Evolutionary conservation across 495 filamentous ascomycete species (phyloP).

Genomic region (Jackrogersella minutella): DNA sequence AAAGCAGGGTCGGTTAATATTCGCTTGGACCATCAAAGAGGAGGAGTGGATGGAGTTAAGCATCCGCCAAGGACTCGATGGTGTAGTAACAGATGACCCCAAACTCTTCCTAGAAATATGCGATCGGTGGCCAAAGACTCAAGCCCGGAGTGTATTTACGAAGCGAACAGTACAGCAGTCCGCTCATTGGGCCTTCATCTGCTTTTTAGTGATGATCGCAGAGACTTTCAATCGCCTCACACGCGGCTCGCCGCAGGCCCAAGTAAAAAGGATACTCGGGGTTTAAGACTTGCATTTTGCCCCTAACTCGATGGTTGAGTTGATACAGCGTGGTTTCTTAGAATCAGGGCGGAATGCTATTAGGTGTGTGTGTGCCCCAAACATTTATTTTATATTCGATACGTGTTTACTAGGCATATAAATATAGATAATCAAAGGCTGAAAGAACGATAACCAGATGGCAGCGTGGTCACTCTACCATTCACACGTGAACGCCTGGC

Average conservation of each 20-base stretch:
- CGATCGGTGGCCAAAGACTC: not conserved
- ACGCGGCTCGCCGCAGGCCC: not conserved
- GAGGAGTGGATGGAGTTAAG: not conserved
- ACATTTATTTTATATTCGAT: no score
- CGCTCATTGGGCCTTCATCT: not conserved
- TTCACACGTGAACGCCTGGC: no score
- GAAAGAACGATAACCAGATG: no score
- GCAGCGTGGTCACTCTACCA: no score
- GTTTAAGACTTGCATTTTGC: not conserved
- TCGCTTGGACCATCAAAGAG: not conserved
- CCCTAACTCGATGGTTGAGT: no score
- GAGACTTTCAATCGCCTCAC: not conserved
- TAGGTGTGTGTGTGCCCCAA: no score
- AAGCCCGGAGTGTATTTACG: not conserved
- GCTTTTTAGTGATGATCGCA: not conserved
- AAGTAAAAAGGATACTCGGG: not conserved
- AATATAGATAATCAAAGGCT: no score
- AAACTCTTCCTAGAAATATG: not conserved
- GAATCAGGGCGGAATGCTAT: no score
- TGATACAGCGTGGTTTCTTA: no score
- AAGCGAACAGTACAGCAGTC: not conserved
- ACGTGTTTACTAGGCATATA: no score
- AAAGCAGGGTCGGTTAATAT: not conserved
- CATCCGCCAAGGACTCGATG: not conserved
- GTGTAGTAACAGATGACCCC: not conserved